phyloP scores from a whole-genome alignment of 2,329 filamentous ascomycete species.

The Botrytis medusae region DNA sequence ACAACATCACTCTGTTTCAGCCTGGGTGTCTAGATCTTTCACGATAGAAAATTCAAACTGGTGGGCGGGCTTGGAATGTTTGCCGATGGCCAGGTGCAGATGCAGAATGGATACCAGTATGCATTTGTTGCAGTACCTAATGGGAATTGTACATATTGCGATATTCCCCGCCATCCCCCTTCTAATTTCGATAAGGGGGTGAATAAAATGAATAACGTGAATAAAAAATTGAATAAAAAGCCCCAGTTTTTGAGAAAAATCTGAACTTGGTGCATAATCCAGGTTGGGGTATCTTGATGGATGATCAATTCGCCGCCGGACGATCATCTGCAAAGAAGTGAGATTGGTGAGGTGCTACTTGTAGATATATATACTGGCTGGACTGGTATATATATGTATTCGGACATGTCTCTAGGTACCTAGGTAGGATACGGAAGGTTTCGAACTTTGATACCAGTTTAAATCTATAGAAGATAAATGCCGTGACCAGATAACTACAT shows the following conservation, averaged over 20 bases:
- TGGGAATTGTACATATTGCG: not conserved
- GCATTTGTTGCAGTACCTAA: not conserved
- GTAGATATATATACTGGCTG: not conserved
- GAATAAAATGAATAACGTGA: not conserved
- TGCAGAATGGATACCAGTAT: not conserved
- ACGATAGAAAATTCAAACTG: not conserved
- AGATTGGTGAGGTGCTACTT: not conserved
- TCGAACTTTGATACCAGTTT: not conserved
- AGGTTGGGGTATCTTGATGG: not conserved
- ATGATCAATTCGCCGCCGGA: not conserved
- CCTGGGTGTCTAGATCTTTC: not conserved
- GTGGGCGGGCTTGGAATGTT: not conserved
- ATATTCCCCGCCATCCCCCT: not conserved
- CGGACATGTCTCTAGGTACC: not conserved
- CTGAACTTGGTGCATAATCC: not conserved
- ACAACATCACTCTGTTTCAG: not conserved
- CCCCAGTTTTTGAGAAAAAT: not conserved
- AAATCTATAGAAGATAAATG: not conserved
- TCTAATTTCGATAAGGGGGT: not conserved
- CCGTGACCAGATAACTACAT: not conserved
- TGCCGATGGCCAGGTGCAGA: not conserved
- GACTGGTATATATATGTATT: not conserved
- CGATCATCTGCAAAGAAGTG: not conserved
- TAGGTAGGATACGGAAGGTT: not conserved
- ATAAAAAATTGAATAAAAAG: not conserved